Base-by-base conservation (phyloP, 225 moss, liverwort and hornwort genomes). In the Pleurozium schreberi region DNA sequence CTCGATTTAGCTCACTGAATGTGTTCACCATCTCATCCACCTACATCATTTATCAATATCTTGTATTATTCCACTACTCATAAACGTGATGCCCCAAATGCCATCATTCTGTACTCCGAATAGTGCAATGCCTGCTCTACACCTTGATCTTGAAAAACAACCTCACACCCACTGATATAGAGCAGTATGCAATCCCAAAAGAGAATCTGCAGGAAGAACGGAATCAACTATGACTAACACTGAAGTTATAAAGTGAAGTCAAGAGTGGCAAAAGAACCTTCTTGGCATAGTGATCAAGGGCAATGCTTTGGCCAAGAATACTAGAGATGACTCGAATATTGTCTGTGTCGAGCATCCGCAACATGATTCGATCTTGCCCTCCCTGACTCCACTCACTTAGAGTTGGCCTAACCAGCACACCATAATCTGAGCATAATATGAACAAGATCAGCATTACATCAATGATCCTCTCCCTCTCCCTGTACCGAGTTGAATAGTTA, bases 21-120 rank as follows among this genome's bases (percentile, higher is more conserved):
- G 96, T 98, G 80, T 95, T 98, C 84, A 98, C 98, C 98, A 98
- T 97, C 91, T 98, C 98, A 92, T 98, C 97, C 63, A 98, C 97
- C 98, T 98, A 92, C 89, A 89, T 87, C 34, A 68, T 49, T 78
- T 42, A 85, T 80, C 87, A 78, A 71, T 58, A 28, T 60, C 67
- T 78, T 76, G 36, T 45, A 59, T 75, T 45, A 84, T 69, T 23
- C 50, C 83, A 90, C 84, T 70, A 36, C 28, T 80, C 79, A 52
- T 47, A 21, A 33, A 76, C n/a, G 40, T 26, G 40, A 86, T 73
- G 40, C 64, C 55, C 78, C 61, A 42, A 61, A 63, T 40, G 68
- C 27, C 18, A 67, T 58, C 55, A 28, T 42, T 36, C 63, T 53
- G 65, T 47, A 87, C 50, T 84, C 61, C n/a, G 55, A 71, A 40